Base-by-base conservation (phyloP, 345 rosid species). In the Raphanus raphanistrum region DNA sequence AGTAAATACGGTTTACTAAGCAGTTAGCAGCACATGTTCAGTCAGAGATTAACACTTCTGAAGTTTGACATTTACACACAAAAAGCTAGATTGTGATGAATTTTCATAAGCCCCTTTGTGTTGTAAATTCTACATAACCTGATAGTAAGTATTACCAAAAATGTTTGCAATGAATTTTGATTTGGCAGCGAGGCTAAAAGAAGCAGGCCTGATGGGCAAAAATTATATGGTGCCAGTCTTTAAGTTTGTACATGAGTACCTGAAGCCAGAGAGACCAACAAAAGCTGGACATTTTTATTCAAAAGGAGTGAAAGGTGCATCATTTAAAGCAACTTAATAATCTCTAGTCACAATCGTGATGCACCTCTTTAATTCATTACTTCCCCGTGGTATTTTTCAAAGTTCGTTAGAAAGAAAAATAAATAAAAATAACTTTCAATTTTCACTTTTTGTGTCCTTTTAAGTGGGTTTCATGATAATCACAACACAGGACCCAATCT, bases 281-380 rank as follows among this genome's bases (percentile, higher is more conserved):
- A 79, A 79, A 73, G 70, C 78, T 67, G 82, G 27, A 67, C 12
- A 59, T 25, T 31, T 25, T 31, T 63, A 73, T 17, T 66, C 31
- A 0, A 5, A 78, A 66, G 28, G 55, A 48, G 74, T 50, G 73
- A 61, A 36, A 61, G 4, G 70, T 61, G 55, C 17, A 79, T 73
- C 78, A 79, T 79, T 79, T 68, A 79, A 79, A 79, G 82, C 70
- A 79, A 73, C 74, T 73, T 68, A 73, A 79, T 73, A 79, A 68
- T 79, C 82, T 67, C 74, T 68, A 5, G 82, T 73, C 78, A 61
- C 70, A 60, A 61, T 73, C 78, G 65, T 73, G 82, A 68, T 26
- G 26, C 29, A 70, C 73, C 77, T 72, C 78, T 66, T 73, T 73
- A 45, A 11, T 78, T 78, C 77, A 72, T 66, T 33, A 26, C 77